These are phyloP conservation scores for Termitomyces sp. DNA, from an alignment of 768 basidiomycete genomes.

Conservation along the genomic window DNA sequence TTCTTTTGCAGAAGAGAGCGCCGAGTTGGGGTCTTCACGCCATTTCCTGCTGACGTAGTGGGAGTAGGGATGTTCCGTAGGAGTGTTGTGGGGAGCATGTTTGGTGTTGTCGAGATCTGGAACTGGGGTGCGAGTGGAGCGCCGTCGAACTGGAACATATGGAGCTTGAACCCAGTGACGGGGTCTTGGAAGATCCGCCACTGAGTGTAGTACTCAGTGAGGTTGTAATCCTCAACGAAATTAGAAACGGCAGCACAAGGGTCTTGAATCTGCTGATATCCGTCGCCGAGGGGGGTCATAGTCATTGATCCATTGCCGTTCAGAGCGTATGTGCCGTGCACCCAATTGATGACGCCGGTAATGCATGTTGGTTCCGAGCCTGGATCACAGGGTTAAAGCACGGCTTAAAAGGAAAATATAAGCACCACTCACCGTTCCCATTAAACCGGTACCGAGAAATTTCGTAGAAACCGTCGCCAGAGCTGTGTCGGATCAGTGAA, in stretches of 20 bases:
- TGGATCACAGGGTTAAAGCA: conserved; percentile 26
- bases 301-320: conserved; percentile 78
- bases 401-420: background rate
- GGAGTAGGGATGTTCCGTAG: conserved; percentile 52
- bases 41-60: conserved; percentile 20
- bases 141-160: conserved; percentile 79
- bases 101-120: conserved; percentile 67
- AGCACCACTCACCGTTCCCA: conserved; percentile 65
- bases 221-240: conserved; percentile 82
- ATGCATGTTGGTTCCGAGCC: conserved; percentile 87
- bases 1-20: conserved; percentile 20
- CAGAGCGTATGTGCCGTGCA: conserved; percentile 76
- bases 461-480: conserved; percentile 78
- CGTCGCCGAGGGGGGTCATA: conserved; percentile 76
- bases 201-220: conserved; percentile 57
- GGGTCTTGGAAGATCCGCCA: conserved; percentile 80
- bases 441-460: conserved; percentile 88
- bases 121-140: conserved; percentile 70
- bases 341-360: conserved; percentile 84
- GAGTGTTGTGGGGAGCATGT: conserved; percentile 78
- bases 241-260: conserved; percentile 88
- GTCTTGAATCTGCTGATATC: conserved; percentile 93
- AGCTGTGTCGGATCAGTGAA: conserved; percentile 38
- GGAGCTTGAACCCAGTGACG: conserved; percentile 61
- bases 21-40: conserved; percentile 20